Evolutionary conservation across 2,329 filamentous ascomycete genomes (phyloP), one percentile per base, ranked within the genome.

Genomic region (Colletotrichum lupini): DNA sequence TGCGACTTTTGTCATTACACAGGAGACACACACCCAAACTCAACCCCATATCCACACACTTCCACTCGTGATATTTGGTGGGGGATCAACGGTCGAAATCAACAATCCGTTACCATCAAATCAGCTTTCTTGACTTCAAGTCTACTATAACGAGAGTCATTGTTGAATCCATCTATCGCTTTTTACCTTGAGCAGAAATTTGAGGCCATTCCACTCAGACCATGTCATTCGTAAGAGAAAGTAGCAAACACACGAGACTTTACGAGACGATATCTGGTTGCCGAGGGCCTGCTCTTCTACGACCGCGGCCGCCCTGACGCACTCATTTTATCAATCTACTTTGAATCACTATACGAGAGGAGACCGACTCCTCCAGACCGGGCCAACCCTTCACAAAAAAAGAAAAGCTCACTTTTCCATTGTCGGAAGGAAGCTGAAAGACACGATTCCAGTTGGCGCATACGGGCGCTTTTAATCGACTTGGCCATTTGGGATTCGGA

Each of bases 161-260:
- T 32, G 9, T 26, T 22, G 16, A 49, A 46, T 8, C 22, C 3
- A 16, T 3, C 16, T 42, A 24, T 22, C 32, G n/a, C 19, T 22
- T 7, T 49, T 22, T 49, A n/a, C 19, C 3, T n/a, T 8, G 19
- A 49, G 42, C 28, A 49, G 42, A 24, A 11, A 30, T 26, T 42
- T 24, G 9, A 24, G 24, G 24, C 22, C 19, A n/a, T 49, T 49
- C 19, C 14, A 37, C 46, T 35, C 57, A 52, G 67, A 73, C 24
- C 56, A 73, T 73, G 71, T 73, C 60, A 70, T 70, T 73, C 57
- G 49, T 26, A 73, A 73, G 28, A 70, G 53, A 46, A 73, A 24
- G 14, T 46, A n/a, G 32, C 60, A 64, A 35, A 32, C 55, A 61
- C 63, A 53, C 28, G 28, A 49, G 11, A 57, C 53, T 63, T 59